These are phyloP conservation scores for Micractinium sp. DNA, from an alignment of 139 green algal species.

Conservation along the genomic window DNA sequence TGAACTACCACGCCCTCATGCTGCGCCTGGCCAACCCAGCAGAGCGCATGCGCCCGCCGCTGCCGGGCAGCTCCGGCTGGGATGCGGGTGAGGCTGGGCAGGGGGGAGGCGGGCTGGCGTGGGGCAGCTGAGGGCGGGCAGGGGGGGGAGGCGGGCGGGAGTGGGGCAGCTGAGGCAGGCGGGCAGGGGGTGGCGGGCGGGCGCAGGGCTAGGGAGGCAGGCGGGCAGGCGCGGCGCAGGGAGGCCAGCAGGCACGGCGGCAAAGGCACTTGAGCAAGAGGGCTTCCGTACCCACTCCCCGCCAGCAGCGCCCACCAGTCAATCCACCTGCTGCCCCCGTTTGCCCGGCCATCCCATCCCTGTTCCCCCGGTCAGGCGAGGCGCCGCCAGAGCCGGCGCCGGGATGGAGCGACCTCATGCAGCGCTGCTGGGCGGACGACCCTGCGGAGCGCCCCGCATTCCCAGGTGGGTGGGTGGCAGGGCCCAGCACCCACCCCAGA, in stretches of 20 bases:
- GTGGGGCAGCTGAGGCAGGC: too few relatives aligned
- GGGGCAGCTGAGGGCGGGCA: neutral
- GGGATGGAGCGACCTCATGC: slow-evolving; percentile 65
- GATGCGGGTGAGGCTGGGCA: neutral
- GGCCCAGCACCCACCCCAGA: too few relatives aligned
- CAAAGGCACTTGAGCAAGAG: too few relatives aligned
- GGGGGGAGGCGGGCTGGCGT: neutral
- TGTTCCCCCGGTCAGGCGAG: neutral
- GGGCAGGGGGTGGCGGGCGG: too few relatives aligned
- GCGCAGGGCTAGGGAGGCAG: too few relatives aligned
- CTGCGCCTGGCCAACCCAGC: slow-evolving; percentile 67
- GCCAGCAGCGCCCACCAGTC: too few relatives aligned
- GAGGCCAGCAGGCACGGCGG: too few relatives aligned
- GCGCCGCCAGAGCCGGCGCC: slow-evolving; percentile 52
- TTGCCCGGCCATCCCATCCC: too few relatives aligned
- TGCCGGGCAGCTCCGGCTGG: slow-evolving; percentile 55
- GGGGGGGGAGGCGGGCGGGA: too few relatives aligned
- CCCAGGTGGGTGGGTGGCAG: neutral
- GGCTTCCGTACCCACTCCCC: too few relatives aligned
- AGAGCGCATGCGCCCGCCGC: slow-evolving; percentile 56
- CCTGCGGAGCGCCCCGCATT: slow-evolving; percentile 59
- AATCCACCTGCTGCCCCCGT: too few relatives aligned
- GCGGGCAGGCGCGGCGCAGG: too few relatives aligned
- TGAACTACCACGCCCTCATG: slow-evolving; percentile 86
- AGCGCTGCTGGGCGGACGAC: slow-evolving; percentile 64